Evolutionary conservation across 2,329 filamentous ascomycete genomes (phyloP).

Genomic region (Tolypocladium inflatum): DNA sequence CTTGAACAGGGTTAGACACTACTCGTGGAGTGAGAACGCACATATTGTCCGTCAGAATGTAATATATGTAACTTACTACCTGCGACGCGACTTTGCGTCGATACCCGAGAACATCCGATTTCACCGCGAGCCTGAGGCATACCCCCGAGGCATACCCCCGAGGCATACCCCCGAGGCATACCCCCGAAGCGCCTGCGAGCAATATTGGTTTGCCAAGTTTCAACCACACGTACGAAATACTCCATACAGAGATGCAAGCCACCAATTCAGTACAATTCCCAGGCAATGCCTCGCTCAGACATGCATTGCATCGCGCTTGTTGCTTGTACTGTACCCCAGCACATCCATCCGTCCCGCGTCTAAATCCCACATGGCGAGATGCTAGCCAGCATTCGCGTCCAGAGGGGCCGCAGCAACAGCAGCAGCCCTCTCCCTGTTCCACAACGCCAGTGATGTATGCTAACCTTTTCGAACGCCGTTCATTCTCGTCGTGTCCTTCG

Average conservation of each 20-base stretch:
- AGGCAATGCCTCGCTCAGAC: neutral
- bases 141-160: neutral
- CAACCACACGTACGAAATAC: neutral
- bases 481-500: slow-evolving; percentile 14
- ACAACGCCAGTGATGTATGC: slow-evolving; percentile 16
- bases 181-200: neutral
- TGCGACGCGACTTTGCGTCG: neutral
- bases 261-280: neutral
- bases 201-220: neutral
- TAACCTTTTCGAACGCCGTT: slow-evolving; percentile 13
- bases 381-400: neutral
- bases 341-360: neutral
- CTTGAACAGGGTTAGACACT: neutral
- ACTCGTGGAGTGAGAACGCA: neutral
- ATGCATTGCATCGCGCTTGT: neutral
- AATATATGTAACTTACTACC: neutral
- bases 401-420: neutral
- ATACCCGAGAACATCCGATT: neutral
- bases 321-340: neutral
- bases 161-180: too few relatives aligned
- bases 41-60: neutral
- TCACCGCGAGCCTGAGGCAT: neutral
- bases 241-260: neutral
- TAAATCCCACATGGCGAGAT: neutral
- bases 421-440: slow-evolving; percentile 2